Conservation (phyloP, 768 basidiomycete genomes). For the Boletus rex-veris region DNA sequence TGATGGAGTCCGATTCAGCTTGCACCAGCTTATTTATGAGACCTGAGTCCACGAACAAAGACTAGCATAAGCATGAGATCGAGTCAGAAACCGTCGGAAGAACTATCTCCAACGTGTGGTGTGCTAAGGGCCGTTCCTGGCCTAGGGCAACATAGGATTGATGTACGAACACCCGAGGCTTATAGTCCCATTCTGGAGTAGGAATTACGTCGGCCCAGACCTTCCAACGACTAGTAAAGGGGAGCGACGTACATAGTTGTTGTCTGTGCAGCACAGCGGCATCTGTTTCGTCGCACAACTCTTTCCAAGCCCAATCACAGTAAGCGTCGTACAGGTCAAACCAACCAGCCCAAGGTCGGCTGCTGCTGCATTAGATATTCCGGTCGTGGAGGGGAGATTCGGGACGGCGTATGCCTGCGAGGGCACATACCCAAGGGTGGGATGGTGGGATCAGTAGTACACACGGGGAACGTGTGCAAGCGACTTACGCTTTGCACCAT, state of each 20-base stretch:
- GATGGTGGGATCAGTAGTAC: background rate
- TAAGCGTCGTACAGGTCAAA: slow-evolving; percentile 4
- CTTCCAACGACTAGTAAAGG: background rate
- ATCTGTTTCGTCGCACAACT: slow-evolving; percentile 8
- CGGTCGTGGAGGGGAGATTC: slow-evolving; percentile 1
- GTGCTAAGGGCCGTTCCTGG: background rate
- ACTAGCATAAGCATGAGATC: no score
- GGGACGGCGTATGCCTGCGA: slow-evolving; percentile 6
- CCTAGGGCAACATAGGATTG: background rate
- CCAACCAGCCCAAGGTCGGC: slow-evolving; percentile 14
- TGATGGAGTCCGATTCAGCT: background rate
- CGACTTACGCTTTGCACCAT: slow-evolving; percentile 7
- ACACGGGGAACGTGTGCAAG: background rate
- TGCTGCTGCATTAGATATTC: slow-evolving; percentile 7
- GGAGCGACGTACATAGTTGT: slow-evolving; percentile 8
- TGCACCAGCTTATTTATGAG: background rate
- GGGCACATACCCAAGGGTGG: background rate
- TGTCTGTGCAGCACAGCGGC: slow-evolving; percentile 14
- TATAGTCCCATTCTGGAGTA: slow-evolving; percentile 5
- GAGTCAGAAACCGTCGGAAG: no score
- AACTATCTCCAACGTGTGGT: no score
- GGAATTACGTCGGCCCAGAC: background rate
- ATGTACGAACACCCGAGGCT: slow-evolving; percentile 15
- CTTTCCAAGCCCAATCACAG: slow-evolving; percentile 11
- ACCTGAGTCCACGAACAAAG: no score